A percentile compares a stretch with the other conserved stretches of the same genome.
Conservation (phyloP, 2,329 filamentous ascomycete genomes). For the Botrytis elliptica region DNA sequence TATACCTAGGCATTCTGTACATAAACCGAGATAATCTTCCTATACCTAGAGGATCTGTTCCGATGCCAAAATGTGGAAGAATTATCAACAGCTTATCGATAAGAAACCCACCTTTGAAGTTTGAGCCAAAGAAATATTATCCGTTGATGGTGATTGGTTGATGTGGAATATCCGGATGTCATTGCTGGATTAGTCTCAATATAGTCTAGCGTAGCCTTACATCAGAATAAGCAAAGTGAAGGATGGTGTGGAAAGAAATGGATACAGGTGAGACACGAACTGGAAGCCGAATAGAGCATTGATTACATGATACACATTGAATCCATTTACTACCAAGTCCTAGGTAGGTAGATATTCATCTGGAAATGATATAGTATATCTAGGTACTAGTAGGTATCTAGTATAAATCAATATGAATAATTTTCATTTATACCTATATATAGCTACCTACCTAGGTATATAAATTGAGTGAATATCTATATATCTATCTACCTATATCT, state of each 20-base stretch:
- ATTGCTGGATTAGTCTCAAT: not conserved
- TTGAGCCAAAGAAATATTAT: not conserved
- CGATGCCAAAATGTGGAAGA: not conserved
- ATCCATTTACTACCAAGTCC: too few species aligned
- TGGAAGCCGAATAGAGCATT: too few species aligned
- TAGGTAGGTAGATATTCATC: too few species aligned
- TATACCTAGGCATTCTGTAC: not conserved
- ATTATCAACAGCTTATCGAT: not conserved
- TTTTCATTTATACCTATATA: not conserved
- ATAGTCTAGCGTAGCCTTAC: not conserved
- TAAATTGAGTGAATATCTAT: not conserved
- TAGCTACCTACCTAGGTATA: not conserved
- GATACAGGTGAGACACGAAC: not conserved
- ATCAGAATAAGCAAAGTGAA: not conserved
- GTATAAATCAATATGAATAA: too few species aligned
- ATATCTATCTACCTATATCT: not conserved
- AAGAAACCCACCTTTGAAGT: not conserved
- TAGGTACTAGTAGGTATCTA: too few species aligned
- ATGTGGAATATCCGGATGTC: not conserved
- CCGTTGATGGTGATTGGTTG: not conserved
- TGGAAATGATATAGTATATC: too few species aligned
- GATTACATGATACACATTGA: too few species aligned
- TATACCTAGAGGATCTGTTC: too few species aligned
- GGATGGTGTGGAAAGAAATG: not conserved
- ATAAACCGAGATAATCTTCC: not conserved